Base-by-base conservation (phyloP, 129 eudicot species). In the Chrysanthemum lavandulifolium region DNA sequence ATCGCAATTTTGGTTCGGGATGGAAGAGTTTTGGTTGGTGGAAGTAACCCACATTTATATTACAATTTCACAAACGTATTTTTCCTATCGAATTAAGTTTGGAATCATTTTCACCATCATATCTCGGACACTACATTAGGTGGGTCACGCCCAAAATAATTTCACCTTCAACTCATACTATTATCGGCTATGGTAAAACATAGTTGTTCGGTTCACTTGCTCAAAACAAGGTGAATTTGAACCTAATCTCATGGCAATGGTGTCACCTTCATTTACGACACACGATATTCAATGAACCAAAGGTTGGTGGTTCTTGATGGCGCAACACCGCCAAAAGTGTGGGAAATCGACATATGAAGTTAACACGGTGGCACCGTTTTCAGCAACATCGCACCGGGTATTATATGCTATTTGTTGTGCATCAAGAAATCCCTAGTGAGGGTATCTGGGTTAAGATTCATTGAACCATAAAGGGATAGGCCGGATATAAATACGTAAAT, bases 211-310 rank as follows among this genome's bases (percentile, higher is more conserved):
- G 40, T 93, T 89, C 69, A 59, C 77, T 0, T 0, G 67, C 76
- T 29, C 31, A 74, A 8, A 84, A 75, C 10, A 3, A 13, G 31
- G 61, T 89, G 2, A 68, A 82, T 10, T 33, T 10, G 19, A 57
- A 49, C 50, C 16, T 43, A 73, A 36, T 89, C 1, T 61, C 49
- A 47, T 87, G 1, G 85, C 85, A 7, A 82, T 93, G 86, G 76
- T 89, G 4, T 74, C 87, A 57, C 98, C 98, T 12, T 48, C 95
- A 4, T 93, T 93, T 65, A 82, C 69, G 18, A 93, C 98, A 0
- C 98, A 93, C 71, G 85, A 6, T 87, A 77, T 78, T 84, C 91
- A 4, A 92, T 92, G 98, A 92, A 88, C 57, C 98, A 89, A 67
- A 84, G 98, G 68, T 52, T 89, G 31, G 51, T 93, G 82, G 80